A percentile compares a stretch with the other conserved stretches of the same genome.
Evolutionary conservation across 371 early-diverging fungal genomes (phyloP).

Genomic region (Circinella umbellata): DNA sequence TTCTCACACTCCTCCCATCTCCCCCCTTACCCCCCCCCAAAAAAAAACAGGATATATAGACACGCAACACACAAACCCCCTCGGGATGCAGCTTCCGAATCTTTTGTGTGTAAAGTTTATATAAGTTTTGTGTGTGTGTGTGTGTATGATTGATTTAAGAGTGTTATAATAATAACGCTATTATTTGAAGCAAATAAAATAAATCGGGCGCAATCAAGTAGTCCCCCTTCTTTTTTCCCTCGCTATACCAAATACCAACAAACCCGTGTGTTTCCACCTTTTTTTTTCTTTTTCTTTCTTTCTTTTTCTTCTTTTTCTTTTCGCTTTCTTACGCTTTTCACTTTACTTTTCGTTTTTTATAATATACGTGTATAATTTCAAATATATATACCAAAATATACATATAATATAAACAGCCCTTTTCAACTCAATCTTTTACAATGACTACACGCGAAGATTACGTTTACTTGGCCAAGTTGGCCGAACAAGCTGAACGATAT

Average conservation of each 20-base stretch:
- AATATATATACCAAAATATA: no score
- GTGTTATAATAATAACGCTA: no score
- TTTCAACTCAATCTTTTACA: neutral
- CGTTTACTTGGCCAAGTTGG: conserved; percentile 95
- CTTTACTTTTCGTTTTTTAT: neutral
- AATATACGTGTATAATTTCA: neutral
- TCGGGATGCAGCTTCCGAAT: neutral
- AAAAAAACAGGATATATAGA: no score
- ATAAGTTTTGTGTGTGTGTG: neutral
- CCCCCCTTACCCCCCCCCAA: neutral
- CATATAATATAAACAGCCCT: neutral
- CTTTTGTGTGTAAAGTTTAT: neutral
- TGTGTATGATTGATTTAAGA: neutral
- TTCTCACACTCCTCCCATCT: no score
- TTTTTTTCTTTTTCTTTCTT: neutral
- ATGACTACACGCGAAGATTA: conserved; percentile 40
- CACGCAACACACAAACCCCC: neutral
- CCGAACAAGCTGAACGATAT: conserved; percentile 99
- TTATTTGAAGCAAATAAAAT: neutral
- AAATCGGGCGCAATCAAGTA: neutral
- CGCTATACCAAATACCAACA: neutral
- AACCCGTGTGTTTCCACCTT: neutral
- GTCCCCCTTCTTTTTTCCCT: no score
- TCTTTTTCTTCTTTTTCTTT: neutral
- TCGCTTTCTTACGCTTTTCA: neutral